Evolutionary conservation across 257 asterid species (phyloP).

Genomic region (Solanum phureja): DNA sequence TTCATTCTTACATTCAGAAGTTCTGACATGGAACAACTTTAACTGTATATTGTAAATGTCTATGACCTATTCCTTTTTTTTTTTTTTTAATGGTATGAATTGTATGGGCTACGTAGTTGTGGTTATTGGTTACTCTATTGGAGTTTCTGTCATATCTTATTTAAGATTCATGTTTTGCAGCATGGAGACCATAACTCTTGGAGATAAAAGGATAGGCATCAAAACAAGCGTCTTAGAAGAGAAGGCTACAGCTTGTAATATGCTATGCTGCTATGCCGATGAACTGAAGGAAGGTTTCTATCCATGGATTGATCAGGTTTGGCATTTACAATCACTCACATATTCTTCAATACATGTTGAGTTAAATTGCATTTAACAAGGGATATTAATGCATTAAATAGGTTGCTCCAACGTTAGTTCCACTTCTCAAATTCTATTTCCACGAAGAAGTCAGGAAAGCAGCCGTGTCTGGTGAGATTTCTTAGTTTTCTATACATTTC

Average conservation of each 20-base stretch:
- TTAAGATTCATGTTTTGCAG: conserved; percentile 32
- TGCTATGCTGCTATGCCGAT: conserved; percentile 98
- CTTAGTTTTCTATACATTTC: neutral
- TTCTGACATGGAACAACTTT: neutral
- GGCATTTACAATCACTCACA: conserved; percentile 4
- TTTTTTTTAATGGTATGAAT: neutral
- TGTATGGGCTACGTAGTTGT: neutral
- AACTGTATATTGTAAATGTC: neutral
- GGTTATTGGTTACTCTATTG: neutral
- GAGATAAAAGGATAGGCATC: conserved; percentile 96
- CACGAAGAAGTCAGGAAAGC: conserved; percentile 99
- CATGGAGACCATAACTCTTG: conserved; percentile 95
- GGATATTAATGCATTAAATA: conserved; percentile 14
- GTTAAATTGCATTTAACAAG: neutral
- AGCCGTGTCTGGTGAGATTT: conserved; percentile 77
- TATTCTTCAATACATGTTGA: neutral
- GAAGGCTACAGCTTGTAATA: conserved; percentile 98
- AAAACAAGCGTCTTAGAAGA: conserved; percentile 96
- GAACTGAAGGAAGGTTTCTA: conserved; percentile 97
- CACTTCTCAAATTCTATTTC: conserved; percentile 84
- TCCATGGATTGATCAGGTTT: conserved; percentile 99
- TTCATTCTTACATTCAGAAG: neutral
- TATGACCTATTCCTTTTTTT: neutral
- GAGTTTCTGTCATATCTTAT: neutral
- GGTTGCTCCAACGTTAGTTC: conserved; percentile 97